phyloP scores from a whole-genome alignment of 2,329 filamentous ascomycete species.

The Claviceps fusiformis region DNA sequence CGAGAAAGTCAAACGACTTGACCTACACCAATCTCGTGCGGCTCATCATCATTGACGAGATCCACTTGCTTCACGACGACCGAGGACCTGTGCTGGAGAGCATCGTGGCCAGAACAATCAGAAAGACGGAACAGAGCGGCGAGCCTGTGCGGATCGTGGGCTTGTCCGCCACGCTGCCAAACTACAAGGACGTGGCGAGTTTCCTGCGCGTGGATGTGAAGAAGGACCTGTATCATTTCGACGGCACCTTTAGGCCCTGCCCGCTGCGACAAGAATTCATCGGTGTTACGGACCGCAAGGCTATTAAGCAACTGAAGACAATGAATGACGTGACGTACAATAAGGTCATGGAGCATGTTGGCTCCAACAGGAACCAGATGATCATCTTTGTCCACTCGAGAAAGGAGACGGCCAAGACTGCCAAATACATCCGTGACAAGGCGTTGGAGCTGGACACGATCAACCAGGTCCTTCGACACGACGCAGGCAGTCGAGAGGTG shows the following conservation, averaged over 20 bases:
- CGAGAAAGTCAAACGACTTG: conserved; percentile 88
- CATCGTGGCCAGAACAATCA: conserved; percentile 87
- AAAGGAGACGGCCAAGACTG: conserved; percentile 97
- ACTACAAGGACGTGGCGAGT: conserved; percentile 90
- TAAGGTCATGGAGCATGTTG: conserved; percentile 93
- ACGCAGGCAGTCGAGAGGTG: conserved; percentile 83
- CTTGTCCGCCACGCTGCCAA: conserved; percentile 87
- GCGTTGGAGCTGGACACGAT: conserved; percentile 96
- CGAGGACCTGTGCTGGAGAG: conserved; percentile 93
- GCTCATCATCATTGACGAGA: conserved; percentile 93
- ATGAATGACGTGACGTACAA: conserved; percentile 99
- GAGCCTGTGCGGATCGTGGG: conserved; percentile 86
- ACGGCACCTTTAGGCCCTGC: conserved; percentile 85
- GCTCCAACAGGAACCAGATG: conserved; percentile 90
- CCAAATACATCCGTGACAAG: conserved; percentile 90
- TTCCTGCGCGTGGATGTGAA: conserved; percentile 80
- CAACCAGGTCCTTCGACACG: conserved; percentile 83
- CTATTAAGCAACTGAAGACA: conserved; percentile 95
- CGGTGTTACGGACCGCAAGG: conserved; percentile 92
- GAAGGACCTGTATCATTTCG: conserved; percentile 90
- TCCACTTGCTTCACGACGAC: conserved; percentile 93
- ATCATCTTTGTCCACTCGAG: conserved; percentile 96
- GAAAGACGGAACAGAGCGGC: conserved; percentile 84
- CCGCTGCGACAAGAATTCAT: conserved; percentile 95
- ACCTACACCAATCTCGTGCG: conserved; percentile 97